phyloP scores from a whole-genome alignment of 148 eudicot species.

The Rhododendron kiyosumense region DNA sequence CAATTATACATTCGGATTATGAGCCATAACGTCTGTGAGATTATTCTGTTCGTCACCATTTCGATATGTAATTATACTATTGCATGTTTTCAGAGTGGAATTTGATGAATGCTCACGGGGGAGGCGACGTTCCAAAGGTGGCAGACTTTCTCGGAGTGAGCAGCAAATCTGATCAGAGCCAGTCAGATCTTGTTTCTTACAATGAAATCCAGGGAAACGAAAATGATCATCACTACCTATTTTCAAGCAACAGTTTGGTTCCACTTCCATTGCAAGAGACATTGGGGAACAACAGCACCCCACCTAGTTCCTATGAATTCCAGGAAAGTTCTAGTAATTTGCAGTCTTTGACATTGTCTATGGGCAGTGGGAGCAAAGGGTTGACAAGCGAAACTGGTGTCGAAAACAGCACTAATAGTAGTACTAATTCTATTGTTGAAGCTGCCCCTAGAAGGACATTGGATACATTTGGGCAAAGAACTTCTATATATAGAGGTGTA shows the following conservation, averaged over 20 bases:
- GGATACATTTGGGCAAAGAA: constrained; percentile 94
- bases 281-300: constrained; percentile 10
- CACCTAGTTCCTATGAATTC: constrained; percentile 28
- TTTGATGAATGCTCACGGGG: constrained; percentile 51
- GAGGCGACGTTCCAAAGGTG: constrained; percentile 65
- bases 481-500: constrained; percentile 92
- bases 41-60: not conserved
- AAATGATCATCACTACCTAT: constrained; percentile 39
- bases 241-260: constrained; percentile 26
- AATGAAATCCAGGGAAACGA: constrained; percentile 47
- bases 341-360: constrained; percentile 81
- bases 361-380: constrained; percentile 70
- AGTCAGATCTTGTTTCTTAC: constrained; percentile 51
- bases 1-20: not conserved
- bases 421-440: constrained; percentile 41
- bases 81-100: constrained; percentile 58
- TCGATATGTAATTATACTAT: not conserved
- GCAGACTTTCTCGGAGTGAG: constrained; percentile 92
- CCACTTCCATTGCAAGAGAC: constrained; percentile 41
- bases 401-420: constrained; percentile 22
- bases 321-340: constrained; percentile 66
- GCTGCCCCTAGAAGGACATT: constrained; percentile 75
- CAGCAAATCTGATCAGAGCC: constrained; percentile 58
- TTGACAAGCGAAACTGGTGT: constrained; percentile 44
- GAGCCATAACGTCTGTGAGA: not conserved